phyloP scores from a whole-genome alignment of 306 rosid genomes.

The Notholithocarpus densiflorus region DNA sequence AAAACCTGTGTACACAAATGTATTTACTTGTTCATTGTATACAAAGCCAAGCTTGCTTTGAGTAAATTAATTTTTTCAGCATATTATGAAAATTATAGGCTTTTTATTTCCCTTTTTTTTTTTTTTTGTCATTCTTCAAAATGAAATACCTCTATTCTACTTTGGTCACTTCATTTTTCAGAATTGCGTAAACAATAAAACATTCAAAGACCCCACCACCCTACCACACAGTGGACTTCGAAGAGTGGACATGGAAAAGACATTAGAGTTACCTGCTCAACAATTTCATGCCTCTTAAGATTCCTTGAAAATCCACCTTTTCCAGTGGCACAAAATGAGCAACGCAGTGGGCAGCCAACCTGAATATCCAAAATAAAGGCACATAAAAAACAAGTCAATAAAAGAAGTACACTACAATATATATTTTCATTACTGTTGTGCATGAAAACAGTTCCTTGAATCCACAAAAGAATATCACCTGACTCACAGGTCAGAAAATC shows the following conservation, averaged over 20 bases:
- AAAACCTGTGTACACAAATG: conserved; percentile 59
- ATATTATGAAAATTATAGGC: background rate
- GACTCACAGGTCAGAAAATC: conserved; percentile 19
- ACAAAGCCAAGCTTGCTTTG: conserved; percentile 15
- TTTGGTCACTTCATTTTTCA: background rate
- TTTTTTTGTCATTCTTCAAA: background rate
- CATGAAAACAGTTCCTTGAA: conserved; percentile 13
- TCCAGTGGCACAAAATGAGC: conserved; percentile 98
- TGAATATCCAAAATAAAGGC: conserved; percentile 31
- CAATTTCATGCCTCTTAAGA: conserved; percentile 77
- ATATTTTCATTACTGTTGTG: background rate
- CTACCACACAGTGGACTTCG: background rate
- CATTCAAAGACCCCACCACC: background rate
- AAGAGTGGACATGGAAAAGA: conserved; percentile 11
- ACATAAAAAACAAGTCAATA: background rate
- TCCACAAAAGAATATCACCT: conserved; percentile 12
- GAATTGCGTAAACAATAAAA: background rate
- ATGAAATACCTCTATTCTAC: background rate
- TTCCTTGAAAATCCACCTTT: conserved; percentile 96
- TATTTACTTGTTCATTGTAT: background rate
- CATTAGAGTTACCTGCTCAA: conserved; percentile 70
- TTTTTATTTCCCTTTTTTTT: background rate
- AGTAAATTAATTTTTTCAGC: conserved; percentile 15
- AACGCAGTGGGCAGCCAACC: conserved; percentile 94
- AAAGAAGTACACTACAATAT: conserved; percentile 3